These are phyloP conservation scores for Pythium phragmiticola DNA, from an alignment of 352 stramenopile species.

Conservation along the genomic window DNA sequence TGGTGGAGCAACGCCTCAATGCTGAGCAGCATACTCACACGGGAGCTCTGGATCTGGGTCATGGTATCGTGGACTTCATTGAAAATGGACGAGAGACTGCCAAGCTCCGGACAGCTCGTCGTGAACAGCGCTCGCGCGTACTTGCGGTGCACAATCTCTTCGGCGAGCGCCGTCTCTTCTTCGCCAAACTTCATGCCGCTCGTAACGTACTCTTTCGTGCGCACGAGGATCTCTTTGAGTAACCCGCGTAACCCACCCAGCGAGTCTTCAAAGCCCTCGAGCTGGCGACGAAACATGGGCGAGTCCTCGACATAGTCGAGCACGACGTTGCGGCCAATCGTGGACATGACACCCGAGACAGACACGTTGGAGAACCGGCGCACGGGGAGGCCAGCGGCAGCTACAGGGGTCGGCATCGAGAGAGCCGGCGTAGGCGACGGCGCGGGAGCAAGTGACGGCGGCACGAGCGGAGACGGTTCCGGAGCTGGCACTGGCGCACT, in stretches of 20 bases:
- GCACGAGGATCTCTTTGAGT: slow-evolving; percentile 66
- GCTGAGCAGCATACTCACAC: slow-evolving; percentile 79
- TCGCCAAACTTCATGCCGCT: slow-evolving; percentile 63
- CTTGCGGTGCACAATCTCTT: slow-evolving; percentile 76
- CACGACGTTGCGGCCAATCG: slow-evolving; percentile 73
- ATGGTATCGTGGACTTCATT: slow-evolving; percentile 83
- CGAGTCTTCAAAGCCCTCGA: slow-evolving; percentile 81
- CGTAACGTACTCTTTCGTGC: slow-evolving; percentile 77
- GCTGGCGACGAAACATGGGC: slow-evolving; percentile 78
- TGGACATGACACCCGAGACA: slow-evolving; percentile 30
- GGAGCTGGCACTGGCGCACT: not conserved
- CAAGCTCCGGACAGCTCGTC: slow-evolving; percentile 66
- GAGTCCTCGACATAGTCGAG: slow-evolving; percentile 87
- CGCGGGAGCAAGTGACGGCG: not conserved
- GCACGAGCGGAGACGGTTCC: not conserved
- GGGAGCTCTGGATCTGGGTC: slow-evolving; percentile 76
- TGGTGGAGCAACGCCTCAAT: slow-evolving; percentile 76
- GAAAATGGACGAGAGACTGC: slow-evolving; percentile 75
- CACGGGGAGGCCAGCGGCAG: not conserved
- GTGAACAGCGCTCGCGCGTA: slow-evolving; percentile 86
- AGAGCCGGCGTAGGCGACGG: not conserved
- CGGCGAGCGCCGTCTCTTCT: slow-evolving; percentile 63
- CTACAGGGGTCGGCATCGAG: not conserved
- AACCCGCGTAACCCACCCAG: slow-evolving; percentile 59
- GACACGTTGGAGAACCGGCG: slow-evolving; percentile 29